Percentiles rank a stretch among this genome's conserved stretches.
phyloP scores from a whole-genome alignment of 1,284 basidiomycete genomes.

The Irpex rosettiformis region DNA sequence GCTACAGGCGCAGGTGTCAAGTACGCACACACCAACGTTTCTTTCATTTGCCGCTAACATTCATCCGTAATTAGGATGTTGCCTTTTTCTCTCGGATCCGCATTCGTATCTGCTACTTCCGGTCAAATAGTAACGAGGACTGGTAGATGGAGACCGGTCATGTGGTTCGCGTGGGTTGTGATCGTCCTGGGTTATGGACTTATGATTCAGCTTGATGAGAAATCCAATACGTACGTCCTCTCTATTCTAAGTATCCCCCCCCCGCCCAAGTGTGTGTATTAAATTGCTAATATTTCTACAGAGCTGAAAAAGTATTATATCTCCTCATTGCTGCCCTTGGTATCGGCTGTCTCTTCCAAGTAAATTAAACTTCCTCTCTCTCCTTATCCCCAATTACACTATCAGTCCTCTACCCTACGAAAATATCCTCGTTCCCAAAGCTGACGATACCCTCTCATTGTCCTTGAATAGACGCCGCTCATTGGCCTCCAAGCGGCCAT shows the following conservation, averaged over 20 bases:
- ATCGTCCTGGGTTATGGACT: conserved; percentile 64
- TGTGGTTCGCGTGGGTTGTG: conserved; percentile 55
- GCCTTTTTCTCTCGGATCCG: conserved; percentile 65
- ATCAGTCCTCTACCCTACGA: no score
- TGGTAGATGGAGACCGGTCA: conserved; percentile 60
- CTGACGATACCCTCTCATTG: no score
- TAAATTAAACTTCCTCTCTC: conserved; percentile 28
- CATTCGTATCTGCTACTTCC: conserved; percentile 52
- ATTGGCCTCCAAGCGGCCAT: conserved; percentile 78
- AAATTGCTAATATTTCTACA: conserved; percentile 22
- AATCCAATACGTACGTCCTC: conserved; percentile 40
- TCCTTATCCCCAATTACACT: not conserved
- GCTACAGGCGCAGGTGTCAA: conserved; percentile 73
- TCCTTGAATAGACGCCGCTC: conserved; percentile 62
- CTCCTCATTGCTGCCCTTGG: conserved; percentile 60
- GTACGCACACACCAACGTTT: conserved; percentile 35
- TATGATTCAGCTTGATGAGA: conserved; percentile 50
- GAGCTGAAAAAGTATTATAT: conserved; percentile 57
- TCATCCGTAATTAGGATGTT: conserved; percentile 51
- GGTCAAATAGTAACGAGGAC: conserved; percentile 61
- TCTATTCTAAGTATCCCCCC: not conserved
- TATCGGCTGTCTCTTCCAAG: conserved; percentile 63
- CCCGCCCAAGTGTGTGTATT: not conserved
- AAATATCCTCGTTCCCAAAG: no score
- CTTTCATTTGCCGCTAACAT: not conserved